phyloP scores from a whole-genome alignment of 2,329 filamentous ascomycete genomes.

The Talaromyces sp. region DNA sequence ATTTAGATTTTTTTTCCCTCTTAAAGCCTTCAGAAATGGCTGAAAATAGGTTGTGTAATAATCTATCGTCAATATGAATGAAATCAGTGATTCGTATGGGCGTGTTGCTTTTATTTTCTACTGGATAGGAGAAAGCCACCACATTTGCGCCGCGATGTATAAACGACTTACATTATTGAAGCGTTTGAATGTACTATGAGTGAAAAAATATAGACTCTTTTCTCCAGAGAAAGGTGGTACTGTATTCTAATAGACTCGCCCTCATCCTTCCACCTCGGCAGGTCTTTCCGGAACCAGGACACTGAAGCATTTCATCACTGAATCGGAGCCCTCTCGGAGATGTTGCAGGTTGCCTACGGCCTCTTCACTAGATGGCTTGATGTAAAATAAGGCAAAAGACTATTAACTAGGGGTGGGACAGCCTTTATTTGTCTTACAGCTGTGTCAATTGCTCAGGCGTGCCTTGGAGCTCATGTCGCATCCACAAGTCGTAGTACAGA shows the following conservation, averaged over 20 bases:
- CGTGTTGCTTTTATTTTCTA: background rate
- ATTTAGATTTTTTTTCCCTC: background rate
- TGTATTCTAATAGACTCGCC: background rate
- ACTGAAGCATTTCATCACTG: background rate
- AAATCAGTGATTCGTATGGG: background rate
- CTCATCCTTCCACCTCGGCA: background rate
- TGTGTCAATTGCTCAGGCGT: conserved; percentile 37
- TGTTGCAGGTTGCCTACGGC: conserved; percentile 47
- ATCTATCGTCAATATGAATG: background rate
- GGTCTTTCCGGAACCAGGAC: background rate
- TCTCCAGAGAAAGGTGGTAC: background rate
- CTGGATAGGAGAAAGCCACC: background rate
- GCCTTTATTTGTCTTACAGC: conserved; percentile 44
- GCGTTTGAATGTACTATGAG: background rate
- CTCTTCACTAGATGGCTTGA: conserved; percentile 33
- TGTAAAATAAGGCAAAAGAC: conserved; percentile 32
- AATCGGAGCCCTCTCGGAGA: conserved; percentile 44
- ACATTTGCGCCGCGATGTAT: background rate
- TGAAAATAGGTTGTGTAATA: too few species aligned
- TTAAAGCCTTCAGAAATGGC: too few species aligned
- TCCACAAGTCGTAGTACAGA: conserved; percentile 34
- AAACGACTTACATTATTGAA: background rate
- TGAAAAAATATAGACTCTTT: background rate
- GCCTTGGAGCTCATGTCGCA: conserved; percentile 32
- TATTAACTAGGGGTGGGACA: conserved; percentile 45